phyloP scores from a whole-genome alignment of 2,329 filamentous ascomycete species.

The Paracorniculantispora psalliotae region DNA sequence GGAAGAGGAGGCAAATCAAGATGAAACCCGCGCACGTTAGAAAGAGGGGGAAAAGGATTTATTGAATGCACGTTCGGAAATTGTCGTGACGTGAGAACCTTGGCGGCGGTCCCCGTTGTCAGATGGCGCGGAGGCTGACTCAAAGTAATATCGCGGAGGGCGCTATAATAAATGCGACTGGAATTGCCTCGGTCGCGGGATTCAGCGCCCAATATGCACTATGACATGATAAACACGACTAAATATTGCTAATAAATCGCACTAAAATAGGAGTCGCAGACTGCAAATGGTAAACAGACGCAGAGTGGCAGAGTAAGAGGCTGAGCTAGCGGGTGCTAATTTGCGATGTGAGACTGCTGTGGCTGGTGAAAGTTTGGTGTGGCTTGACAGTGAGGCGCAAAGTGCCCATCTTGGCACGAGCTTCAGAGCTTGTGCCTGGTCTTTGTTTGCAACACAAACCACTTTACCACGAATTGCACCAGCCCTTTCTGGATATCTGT shows the following conservation, averaged over 20 bases:
- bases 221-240: neutral
- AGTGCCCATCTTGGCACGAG: too few relatives aligned
- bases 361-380: neutral
- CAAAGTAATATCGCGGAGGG: neutral
- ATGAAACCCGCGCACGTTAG: neutral
- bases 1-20: neutral
- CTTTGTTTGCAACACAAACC: neutral
- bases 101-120: conserved; percentile 9
- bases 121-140: neutral
- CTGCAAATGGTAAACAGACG: too few relatives aligned
- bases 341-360: neutral
- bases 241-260: too few relatives aligned
- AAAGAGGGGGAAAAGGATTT: neutral
- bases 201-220: neutral
- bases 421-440: neutral
- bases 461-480: neutral
- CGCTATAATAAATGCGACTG: neutral
- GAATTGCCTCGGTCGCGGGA: neutral
- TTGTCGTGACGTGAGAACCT: conserved; percentile 10
- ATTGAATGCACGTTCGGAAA: conserved; percentile 6
- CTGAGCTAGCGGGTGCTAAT: too few relatives aligned
- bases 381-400: too few relatives aligned
- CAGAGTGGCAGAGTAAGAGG: neutral
- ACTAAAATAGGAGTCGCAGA: neutral
- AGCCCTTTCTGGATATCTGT: neutral